These are phyloP conservation scores for Eutrema heterophyllum DNA, from an alignment of 345 rosid genomes.

Conservation along the genomic window DNA sequence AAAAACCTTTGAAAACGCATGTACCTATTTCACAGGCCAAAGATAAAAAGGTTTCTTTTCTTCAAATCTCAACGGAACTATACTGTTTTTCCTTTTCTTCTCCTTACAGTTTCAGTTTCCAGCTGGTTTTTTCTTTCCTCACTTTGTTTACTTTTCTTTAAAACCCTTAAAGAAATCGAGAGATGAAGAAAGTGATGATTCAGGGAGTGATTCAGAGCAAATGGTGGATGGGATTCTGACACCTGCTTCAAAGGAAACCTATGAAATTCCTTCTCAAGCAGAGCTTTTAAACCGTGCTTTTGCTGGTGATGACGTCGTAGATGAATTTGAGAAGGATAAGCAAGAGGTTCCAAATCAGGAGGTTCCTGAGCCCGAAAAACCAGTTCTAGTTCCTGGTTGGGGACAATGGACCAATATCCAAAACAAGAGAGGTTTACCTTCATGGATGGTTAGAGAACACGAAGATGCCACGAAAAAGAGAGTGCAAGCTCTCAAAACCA, in stretches of 20 bases:
- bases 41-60: constrained; percentile 38
- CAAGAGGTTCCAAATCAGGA: constrained; percentile 60
- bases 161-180: constrained; percentile 35
- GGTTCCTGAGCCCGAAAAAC: constrained; percentile 82
- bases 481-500: constrained; percentile 62
- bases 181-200: constrained; percentile 53
- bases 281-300: constrained; percentile 83
- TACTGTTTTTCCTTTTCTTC: neutral
- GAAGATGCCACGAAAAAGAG: constrained; percentile 64
- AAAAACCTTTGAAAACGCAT: constrained; percentile 30
- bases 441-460: constrained; percentile 76
- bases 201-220: constrained; percentile 51
- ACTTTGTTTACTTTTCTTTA: constrained; percentile 1
- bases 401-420: constrained; percentile 84
- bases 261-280: constrained; percentile 80
- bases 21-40: constrained; percentile 29
- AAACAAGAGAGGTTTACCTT: constrained; percentile 72
- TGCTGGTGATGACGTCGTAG: constrained; percentile 89
- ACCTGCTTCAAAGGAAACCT: constrained; percentile 41
- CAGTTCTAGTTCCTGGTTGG: constrained; percentile 80
- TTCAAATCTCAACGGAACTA: neutral
- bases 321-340: constrained; percentile 74
- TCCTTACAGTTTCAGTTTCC: neutral
- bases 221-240: constrained; percentile 83
- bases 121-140: neutral